Evolutionary conservation across 2,329 filamentous ascomycete species (phyloP), one percentile per base, ranked within the genome.

Genomic region (Colletotrichum truncatum): DNA sequence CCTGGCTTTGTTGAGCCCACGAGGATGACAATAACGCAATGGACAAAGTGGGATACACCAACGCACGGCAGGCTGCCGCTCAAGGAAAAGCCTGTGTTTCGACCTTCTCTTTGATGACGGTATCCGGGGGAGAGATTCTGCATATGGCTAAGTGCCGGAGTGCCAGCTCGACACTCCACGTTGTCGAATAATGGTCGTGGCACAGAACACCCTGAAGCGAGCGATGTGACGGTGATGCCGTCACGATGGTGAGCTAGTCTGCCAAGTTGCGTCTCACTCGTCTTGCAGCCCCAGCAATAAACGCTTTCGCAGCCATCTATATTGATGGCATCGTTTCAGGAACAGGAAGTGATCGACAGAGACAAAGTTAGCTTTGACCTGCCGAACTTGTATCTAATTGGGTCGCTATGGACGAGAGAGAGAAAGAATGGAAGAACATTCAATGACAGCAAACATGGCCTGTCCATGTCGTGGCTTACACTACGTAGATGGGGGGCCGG

Each of bases 261-360:
- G n/a, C 14, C 32, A n/a, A 14, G 3, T 16, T 41, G n/a, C 23
- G 41, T 32, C 23, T 57, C 18, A 23, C 18, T 21, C n/a, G 28
- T 11, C 21, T 2, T 11, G 6, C 28, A 12, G 58, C 26, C 30
- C 18, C 26, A 30, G n/a, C 16, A 14, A 28, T 12, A 30, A 18
- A 49, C n/a, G n/a, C 6, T 49, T 49, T 49, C 26, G 18, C 11
- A 32, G 25, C 28, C n/a, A n/a, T n/a, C 43, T 39, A 14, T 30
- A 32, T 41, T 9, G 8, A 16, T 36, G 23, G 43, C 34, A 7
- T 23, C 10, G 26, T 4, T 54, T 36, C 62, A 65, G 48, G 48
- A 65, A 65, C 48, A 43, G 57, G 62, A 62, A 62, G 10, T 21
- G 62, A 65, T 61, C 49, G 34, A 9, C 49, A 23, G 5, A 43